Conservation (phyloP, 768 basidiomycete genomes). For the Leucosporidium scottii region DNA sequence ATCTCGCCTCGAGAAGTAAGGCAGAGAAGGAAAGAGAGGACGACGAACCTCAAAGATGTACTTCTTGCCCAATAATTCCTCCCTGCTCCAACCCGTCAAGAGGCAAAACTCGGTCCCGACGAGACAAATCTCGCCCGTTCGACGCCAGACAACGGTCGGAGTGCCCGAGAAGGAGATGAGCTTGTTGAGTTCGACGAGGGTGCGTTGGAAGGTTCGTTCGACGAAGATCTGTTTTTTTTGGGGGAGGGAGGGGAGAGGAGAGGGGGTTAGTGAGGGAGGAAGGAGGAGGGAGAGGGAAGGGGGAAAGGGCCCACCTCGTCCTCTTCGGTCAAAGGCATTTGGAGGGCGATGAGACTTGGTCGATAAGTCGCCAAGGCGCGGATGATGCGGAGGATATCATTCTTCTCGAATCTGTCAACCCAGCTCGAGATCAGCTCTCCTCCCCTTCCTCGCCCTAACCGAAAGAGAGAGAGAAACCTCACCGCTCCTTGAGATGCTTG, state of each 20-base stretch:
- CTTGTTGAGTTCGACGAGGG: slow-evolving; percentile 89
- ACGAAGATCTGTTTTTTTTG: slow-evolving; percentile 52
- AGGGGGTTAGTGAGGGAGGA: not conserved
- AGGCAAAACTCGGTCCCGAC: slow-evolving; percentile 94
- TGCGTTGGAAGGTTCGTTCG: slow-evolving; percentile 90
- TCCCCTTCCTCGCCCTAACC: not conserved
- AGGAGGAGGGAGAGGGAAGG: no score
- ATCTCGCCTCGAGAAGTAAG: not conserved
- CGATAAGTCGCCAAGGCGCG: slow-evolving; percentile 89
- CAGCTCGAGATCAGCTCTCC: not conserved
- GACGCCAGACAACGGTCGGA: slow-evolving; percentile 93
- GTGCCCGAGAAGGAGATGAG: slow-evolving; percentile 95
- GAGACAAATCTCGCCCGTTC: slow-evolving; percentile 95
- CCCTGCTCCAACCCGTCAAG: slow-evolving; percentile 81
- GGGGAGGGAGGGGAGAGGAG: not conserved
- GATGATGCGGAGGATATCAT: slow-evolving; percentile 87
- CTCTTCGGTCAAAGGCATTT: slow-evolving; percentile 93
- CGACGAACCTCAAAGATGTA: slow-evolving; percentile 49
- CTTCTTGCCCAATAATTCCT: slow-evolving; percentile 63
- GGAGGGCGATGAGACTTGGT: slow-evolving; percentile 92
- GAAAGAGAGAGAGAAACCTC: slow-evolving; percentile 43
- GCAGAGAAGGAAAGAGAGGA: no score
- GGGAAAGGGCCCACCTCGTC: slow-evolving; percentile 58
- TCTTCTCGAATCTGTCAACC: slow-evolving; percentile 77
- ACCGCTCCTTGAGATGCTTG: slow-evolving; percentile 68